A percentile compares a stretch with the other conserved stretches of the same genome.
phyloP scores from a whole-genome alignment of 371 early-diverging fungal species.

The Nematocida displodere region DNA sequence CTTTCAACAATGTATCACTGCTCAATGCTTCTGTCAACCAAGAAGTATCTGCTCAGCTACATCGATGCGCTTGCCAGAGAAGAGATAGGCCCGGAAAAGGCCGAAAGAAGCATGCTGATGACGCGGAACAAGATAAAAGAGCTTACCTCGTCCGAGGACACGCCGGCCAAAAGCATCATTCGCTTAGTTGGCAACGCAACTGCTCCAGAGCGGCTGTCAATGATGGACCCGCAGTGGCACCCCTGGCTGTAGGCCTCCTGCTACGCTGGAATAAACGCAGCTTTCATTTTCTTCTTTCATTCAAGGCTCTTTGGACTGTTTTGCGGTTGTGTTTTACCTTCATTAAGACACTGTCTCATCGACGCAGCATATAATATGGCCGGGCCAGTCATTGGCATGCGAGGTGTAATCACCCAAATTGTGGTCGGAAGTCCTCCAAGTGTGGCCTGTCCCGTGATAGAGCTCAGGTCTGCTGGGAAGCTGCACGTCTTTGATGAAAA shows the following conservation, averaged over 20 bases:
- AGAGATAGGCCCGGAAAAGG: constrained; percentile 26
- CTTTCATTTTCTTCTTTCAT: neutral
- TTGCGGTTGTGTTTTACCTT: neutral
- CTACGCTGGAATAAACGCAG: neutral
- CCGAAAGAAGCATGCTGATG: constrained; percentile 9
- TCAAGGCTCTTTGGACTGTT: neutral
- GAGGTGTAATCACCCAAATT: constrained; percentile 18
- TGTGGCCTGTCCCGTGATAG: neutral
- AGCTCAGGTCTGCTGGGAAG: neutral
- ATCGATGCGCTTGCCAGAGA: constrained; percentile 37
- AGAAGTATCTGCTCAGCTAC: constrained; percentile 24
- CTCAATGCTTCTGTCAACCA: constrained; percentile 18
- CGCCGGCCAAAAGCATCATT: constrained; percentile 25
- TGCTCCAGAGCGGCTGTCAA: constrained; percentile 48
- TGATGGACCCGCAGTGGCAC: constrained; percentile 56
- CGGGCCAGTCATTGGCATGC: neutral
- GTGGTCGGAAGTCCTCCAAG: constrained; percentile 30
- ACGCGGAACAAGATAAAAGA: constrained; percentile 31
- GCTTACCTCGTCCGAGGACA: neutral
- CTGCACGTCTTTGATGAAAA: neutral
- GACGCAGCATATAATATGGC: neutral
- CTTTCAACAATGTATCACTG: constrained; percentile 54
- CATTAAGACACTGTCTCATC: neutral
- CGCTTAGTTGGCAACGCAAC: constrained; percentile 36
- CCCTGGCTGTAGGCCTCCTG: constrained; percentile 46